Percentiles rank a stretch among this genome's conserved stretches.
phyloP scores from a whole-genome alignment of 2,329 filamentous ascomycete species.

The Cercospora brassicicola region DNA sequence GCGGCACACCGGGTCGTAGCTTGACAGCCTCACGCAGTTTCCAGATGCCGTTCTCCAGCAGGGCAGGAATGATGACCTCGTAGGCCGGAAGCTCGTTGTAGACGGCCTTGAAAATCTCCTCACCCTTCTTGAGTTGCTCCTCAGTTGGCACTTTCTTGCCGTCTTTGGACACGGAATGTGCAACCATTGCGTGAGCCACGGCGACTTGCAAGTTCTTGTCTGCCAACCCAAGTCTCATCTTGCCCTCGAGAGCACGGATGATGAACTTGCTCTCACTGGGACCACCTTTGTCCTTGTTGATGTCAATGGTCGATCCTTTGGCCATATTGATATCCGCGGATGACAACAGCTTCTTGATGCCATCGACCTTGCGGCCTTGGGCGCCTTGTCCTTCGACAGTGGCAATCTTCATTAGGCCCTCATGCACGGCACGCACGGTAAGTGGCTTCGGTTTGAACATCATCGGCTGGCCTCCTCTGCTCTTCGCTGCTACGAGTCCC shows the following conservation, averaged over 20 bases:
- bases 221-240: conserved; percentile 84
- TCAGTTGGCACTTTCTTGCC: conserved; percentile 69
- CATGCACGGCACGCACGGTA: conserved; percentile 81
- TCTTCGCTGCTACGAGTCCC: conserved; percentile 91
- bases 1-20: conserved; percentile 84
- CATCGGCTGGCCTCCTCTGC: conserved; percentile 88
- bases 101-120: conserved; percentile 82
- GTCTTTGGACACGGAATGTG: conserved; percentile 73
- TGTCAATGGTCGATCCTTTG: conserved; percentile 72
- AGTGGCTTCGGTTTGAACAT: conserved; percentile 97
- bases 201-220: conserved; percentile 90
- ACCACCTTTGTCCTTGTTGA: conserved; percentile 87
- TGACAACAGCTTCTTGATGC: conserved; percentile 95
- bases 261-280: conserved; percentile 94
- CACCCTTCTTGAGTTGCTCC: conserved; percentile 76
- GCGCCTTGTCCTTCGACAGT: conserved; percentile 82
- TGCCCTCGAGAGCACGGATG: conserved; percentile 89
- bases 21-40: conserved; percentile 83
- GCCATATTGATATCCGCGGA: conserved; percentile 73
- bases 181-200: conserved; percentile 82
- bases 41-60: conserved; percentile 82
- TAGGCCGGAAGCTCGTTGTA: conserved; percentile 89
- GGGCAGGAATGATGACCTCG: conserved; percentile 87
- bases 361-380: conserved; percentile 85
- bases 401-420: conserved; percentile 84